phyloP scores from a whole-genome alignment of 116 monocot genomes.

The Papilionanthe hybrid region DNA sequence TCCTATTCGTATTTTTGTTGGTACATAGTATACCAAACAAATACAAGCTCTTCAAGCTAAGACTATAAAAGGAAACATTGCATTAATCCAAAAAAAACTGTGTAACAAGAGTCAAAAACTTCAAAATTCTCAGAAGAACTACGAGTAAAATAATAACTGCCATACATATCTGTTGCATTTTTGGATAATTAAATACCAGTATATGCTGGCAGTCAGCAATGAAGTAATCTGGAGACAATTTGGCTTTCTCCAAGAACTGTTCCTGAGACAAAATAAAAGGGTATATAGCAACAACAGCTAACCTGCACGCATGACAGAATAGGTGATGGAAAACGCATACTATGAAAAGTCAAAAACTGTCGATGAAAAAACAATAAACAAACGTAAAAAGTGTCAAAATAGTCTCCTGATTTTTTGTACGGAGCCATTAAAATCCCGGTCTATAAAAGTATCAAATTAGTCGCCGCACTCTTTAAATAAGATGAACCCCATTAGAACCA shows the following conservation, averaged over 20 bases:
- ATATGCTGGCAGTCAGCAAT: slow-evolving; percentile 77
- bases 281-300: neutral
- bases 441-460: too few species aligned
- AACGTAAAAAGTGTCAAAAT: too few species aligned
- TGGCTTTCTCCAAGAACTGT: slow-evolving; percentile 78
- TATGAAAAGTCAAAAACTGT: neutral
- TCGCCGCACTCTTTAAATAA: too few species aligned
- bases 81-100: neutral
- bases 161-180: neutral
- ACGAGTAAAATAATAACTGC: slow-evolving; percentile 5
- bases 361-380: neutral
- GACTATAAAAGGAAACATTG: neutral
- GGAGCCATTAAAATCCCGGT: too few species aligned
- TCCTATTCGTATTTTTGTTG: too few species aligned
- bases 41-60: neutral
- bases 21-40: too few species aligned
- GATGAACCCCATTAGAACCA: too few species aligned
- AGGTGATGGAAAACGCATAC: neutral
- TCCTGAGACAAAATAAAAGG: slow-evolving; percentile 39
- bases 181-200: slow-evolving; percentile 34
- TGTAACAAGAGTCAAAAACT: too few species aligned
- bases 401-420: too few species aligned
- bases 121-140: neutral
- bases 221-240: slow-evolving; percentile 90
- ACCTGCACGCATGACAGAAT: slow-evolving; percentile 1